Conservation (phyloP, 2,329 filamentous ascomycete species). For the Colletotrichum caudatum region DNA sequence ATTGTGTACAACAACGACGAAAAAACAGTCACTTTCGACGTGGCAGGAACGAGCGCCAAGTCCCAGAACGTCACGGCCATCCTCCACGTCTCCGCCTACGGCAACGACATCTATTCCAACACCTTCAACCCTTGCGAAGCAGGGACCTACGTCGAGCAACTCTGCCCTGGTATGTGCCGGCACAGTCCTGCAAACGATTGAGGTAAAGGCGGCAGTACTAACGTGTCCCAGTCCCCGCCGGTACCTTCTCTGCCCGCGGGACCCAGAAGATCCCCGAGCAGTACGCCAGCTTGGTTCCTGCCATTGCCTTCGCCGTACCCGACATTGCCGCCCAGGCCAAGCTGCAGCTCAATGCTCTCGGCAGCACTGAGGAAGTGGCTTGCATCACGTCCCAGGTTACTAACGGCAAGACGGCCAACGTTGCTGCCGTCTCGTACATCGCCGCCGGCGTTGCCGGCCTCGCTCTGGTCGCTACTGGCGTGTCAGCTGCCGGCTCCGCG, state of each 20-base stretch:
- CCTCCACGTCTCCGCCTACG: constrained; percentile 86
- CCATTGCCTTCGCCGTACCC: constrained; percentile 90
- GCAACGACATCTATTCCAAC: constrained; percentile 81
- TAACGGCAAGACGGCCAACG: constrained; percentile 86
- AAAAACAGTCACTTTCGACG: constrained; percentile 82
- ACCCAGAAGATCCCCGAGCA: constrained; percentile 76
- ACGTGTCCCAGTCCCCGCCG: constrained; percentile 72
- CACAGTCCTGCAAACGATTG: neutral
- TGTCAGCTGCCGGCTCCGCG: constrained; percentile 75
- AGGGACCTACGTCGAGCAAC: constrained; percentile 73
- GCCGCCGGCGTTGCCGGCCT: constrained; percentile 88
- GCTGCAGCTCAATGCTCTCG: constrained; percentile 75
- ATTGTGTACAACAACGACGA: constrained; percentile 83
- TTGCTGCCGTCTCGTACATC: constrained; percentile 83
- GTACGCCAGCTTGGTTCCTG: constrained; percentile 81
- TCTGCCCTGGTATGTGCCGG: constrained; percentile 80
- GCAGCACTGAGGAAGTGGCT: constrained; percentile 67
- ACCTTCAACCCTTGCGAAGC: constrained; percentile 85
- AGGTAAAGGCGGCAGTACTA: constrained; percentile 33
- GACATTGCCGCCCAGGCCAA: constrained; percentile 90
- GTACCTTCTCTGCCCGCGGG: constrained; percentile 79
- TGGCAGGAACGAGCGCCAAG: constrained; percentile 79
- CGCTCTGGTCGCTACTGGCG: constrained; percentile 79
- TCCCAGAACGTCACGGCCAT: constrained; percentile 84
- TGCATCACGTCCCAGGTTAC: constrained; percentile 85